Base-by-base conservation (phyloP, 73 alveolate species). In the Paramecium pentaurelia region DNA sequence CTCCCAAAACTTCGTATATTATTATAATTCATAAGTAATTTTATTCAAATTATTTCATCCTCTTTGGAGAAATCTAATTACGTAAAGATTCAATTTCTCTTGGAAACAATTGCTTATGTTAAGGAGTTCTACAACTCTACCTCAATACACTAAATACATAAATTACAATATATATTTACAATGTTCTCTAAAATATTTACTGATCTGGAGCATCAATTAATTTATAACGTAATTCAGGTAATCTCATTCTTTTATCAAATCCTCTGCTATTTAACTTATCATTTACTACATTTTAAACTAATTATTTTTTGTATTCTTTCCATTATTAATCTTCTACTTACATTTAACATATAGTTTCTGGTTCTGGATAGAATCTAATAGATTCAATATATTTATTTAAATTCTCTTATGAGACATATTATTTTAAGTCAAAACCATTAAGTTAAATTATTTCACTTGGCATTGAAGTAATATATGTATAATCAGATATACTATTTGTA, bases 1-100 rank as follows among this genome's bases (percentile, higher is more conserved):
- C 51, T 34, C 27, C 42, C 84, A 3, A 64, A 14, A 64, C 49
- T 64, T 34, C 42, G 20, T 64, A 32, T 64, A 64, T 64, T 64
- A 64, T 32, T 64, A 32, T 32, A 64, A 32, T 64, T 64, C 84
- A 64, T 34, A 64, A 32, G 84, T 64, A 64, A 64, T 64, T 64
- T 64, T 64, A 64, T 64, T 64, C 84, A 64, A 64, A 64, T 14
- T 64, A 64, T 11, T 64, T 64, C 84, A 64, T 64, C 84, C 84
- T 64, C 84, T 34, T 64, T 12, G 51, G 16, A 25, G 84, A 64
- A 8, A 64, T 34, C 84, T 64, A 27, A 64, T 64, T 64, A 12
- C 84, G 47, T 7, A 64, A 64, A 2, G 84, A 28, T 28, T 64
- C 84, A 25, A 64, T 28, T 8, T 64, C 84, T 12, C 84, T 28